Evolutionary conservation across 2,329 filamentous ascomycete species (phyloP).

Genomic region (Pseudocercospora musae): DNA sequence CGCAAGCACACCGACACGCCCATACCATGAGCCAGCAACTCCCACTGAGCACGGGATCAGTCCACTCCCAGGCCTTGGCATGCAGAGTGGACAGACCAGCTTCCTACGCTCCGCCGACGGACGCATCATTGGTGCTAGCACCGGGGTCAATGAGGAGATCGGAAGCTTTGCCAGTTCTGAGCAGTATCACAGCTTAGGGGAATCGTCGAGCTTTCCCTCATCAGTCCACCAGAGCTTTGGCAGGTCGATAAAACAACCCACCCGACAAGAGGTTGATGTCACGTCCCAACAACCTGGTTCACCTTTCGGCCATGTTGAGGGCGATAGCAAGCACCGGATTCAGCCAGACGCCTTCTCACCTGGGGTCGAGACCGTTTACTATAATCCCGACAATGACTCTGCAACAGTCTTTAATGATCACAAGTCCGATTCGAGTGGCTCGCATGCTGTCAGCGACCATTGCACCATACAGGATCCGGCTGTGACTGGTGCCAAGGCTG

Average conservation of each 20-base stretch:
- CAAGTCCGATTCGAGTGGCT: constrained; percentile 7
- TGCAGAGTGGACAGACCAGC: background rate
- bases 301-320: background rate
- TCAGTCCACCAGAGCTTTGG: background rate
- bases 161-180: constrained; percentile 8
- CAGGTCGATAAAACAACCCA: constrained; percentile 11
- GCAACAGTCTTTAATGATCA: background rate
- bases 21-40: background rate
- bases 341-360: background rate
- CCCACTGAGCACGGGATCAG: background rate
- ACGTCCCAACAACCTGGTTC: background rate
- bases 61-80: constrained; percentile 2
- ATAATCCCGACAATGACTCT: background rate
- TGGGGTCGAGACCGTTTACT: constrained; percentile 2
- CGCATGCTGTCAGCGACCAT: constrained; percentile 17
- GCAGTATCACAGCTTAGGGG: constrained; percentile 13
- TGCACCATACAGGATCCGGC: constrained; percentile 12
- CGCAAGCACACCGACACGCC: background rate
- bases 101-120: background rate
- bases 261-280: constrained; percentile 9
- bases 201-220: background rate
- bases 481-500: constrained; percentile 8
- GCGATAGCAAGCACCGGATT: background rate
- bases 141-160: background rate
- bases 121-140: background rate